Evolutionary conservation across 2,329 filamentous ascomycete species (phyloP), one percentile per base, ranked within the genome.

Genomic region (Colletotrichum cereale): DNA sequence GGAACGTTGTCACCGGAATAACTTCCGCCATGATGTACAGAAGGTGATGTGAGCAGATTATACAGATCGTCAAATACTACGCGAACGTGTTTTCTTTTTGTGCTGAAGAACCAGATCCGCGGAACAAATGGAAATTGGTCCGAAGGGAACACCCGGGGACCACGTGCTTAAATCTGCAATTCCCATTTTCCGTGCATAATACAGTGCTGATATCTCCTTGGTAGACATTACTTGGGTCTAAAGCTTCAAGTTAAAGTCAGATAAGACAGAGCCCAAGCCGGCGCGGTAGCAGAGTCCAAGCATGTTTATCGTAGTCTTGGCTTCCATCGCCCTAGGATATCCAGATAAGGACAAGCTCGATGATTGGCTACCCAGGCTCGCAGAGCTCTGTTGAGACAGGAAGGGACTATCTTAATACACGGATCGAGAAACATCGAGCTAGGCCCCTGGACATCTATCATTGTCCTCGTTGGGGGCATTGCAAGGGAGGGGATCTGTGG

Each of bases 1-100:
- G 84, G 81, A 82, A 85, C 76, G 83, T 82, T 1, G 76, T 75
- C 66, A 67, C 75, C 72, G 53, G 67, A 29, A 67, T 73, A 21
- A 71, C 24, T 40, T 66, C 71, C 26, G 71, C 57, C 71, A 73
- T 73, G 44, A 29, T 73, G 50, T 42, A 26, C 10, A 38, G 21
- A 24, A 31, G 44, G 5, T 18, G 8, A 40, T 16, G 7, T 34
- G 12, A 21, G 29, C 16, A 11, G 8, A 29, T 31, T 3, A 18
- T 16, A 44, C 29, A 21, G 14, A 12, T 34, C 1, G n/a, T 14
- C 21, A 5, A 56, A 31, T 47, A 31, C 48, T 29, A 18, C 2
- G 48, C 42, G 40, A n/a, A 14, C 31, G 34, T 42, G 64, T 14
- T 29, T 50, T 31, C n/a, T n/a, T 31, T 66, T 12, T 42, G 34